These are phyloP conservation scores for Dothistroma septosporum DNA, from an alignment of 2,329 filamentous ascomycete genomes.

Conservation along the genomic window DNA sequence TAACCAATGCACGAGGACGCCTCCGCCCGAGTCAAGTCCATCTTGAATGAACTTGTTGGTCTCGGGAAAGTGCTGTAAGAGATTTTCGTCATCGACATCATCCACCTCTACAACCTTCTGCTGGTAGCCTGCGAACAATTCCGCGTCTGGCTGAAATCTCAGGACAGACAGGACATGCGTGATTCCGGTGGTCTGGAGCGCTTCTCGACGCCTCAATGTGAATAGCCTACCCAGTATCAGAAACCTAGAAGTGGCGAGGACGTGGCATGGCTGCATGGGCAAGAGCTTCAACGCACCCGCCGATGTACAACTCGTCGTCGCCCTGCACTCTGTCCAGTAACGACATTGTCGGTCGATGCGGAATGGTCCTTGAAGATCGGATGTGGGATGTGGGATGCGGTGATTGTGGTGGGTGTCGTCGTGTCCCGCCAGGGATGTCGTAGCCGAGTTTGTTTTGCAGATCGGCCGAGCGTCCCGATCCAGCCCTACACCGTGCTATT, in stretches of 20 bases:
- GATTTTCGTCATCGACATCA: constrained; percentile 83
- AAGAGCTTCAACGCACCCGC: constrained; percentile 57
- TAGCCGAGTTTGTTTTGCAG: not conserved
- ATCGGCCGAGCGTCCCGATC: not conserved
- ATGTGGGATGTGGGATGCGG: not conserved
- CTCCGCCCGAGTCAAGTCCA: constrained; percentile 60
- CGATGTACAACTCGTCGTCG: constrained; percentile 68
- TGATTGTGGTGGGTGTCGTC: not conserved
- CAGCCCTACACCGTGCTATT: too few species aligned
- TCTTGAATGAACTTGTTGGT: constrained; percentile 80
- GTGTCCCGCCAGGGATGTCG: not conserved
- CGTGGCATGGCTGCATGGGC: constrained; percentile 11
- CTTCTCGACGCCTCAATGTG: constrained; percentile 66
- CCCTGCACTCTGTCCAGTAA: constrained; percentile 64
- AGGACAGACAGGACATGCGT: constrained; percentile 88
- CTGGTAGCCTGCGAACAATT: constrained; percentile 54
- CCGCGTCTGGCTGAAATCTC: constrained; percentile 55
- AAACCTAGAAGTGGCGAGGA: constrained; percentile 22
- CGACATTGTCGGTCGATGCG: constrained; percentile 43
- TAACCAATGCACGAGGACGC: constrained; percentile 68
- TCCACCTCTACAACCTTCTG: constrained; percentile 81
- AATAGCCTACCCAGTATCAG: constrained; percentile 60
- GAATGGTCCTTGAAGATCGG: not conserved
- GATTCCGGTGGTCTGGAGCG: constrained; percentile 68
- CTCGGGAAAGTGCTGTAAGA: constrained; percentile 73